Evolutionary conservation across 108 stramenopile species (phyloP), one percentile per base, ranked within the genome.

Genomic region (Ochromonas danica): DNA sequence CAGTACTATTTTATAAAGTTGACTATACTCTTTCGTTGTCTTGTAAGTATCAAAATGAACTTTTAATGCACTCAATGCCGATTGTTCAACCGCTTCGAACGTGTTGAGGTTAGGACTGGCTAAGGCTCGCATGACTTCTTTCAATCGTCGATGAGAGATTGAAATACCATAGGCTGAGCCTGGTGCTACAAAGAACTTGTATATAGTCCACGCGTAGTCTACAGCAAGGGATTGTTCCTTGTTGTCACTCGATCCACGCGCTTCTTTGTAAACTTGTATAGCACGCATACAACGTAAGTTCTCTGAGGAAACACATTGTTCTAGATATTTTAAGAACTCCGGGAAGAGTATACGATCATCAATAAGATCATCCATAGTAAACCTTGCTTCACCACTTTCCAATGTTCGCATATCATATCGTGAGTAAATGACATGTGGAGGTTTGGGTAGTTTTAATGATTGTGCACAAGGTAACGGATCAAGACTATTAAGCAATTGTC

Each of bases 101-200:
- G 25, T 28, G 33, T 28, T 33, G 10, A 10, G 31, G 35, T 22
- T 14, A 28, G 63, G 63, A 6, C 10, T 36, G 30, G 63, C 63
- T 6, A 67, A 36, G 31, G 33, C 31, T 28, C 63, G 63, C 63
- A 67, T 28, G 30, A 67, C 35, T 36, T 67, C 63, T 35, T 67
- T 67, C 31, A 6, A 6, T 14, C 6, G 17, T 6, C 27, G 33
- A 22, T 67, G 63, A 28, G 63, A 67, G 6, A 33, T 67, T 35
- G 33, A 67, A 31, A 67, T 67, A 6, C 25, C 63, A 33, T 36
- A 67, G 3, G 63, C 33, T 28, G 63, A 28, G 25, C 63, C 33
- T 6, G 63, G 63, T 33, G 63, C 63, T 10, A 67, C 63, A 36
- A 67, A 67, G 25, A 14, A 67, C 31, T 36, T 28, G 25, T 67